Percentiles rank a stretch among this genome's conserved stretches.
phyloP scores from a whole-genome alignment of 176 grass and related monocot genomes.

The Oryza glumipatula region DNA sequence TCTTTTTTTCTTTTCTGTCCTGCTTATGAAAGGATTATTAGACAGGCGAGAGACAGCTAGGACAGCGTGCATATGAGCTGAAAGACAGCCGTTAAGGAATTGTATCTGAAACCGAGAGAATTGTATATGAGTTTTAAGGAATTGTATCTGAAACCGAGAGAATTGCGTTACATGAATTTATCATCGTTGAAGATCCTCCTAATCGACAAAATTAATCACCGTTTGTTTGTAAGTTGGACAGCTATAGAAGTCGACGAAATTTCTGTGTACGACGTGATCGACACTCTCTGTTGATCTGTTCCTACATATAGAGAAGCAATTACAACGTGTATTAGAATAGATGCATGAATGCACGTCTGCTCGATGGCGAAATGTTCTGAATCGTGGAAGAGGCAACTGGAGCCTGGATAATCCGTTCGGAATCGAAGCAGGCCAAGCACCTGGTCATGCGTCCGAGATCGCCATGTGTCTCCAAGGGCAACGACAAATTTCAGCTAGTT shows the following conservation, averaged over 20 bases:
- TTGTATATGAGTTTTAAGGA: too few relatives aligned
- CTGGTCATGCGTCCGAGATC: neutral
- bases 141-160: too few relatives aligned
- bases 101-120: too few relatives aligned
- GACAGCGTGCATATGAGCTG: neutral
- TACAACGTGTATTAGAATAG: neutral
- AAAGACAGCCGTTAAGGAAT: neutral
- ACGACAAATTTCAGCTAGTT: neutral
- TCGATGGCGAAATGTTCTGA: neutral
- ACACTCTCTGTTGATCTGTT: conserved; percentile 1
- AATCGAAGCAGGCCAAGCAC: neutral
- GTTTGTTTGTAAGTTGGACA: too few relatives aligned
- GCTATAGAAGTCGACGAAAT: neutral
- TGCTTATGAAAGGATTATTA: conserved; percentile 1
- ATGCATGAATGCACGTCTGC: conserved; percentile 10
- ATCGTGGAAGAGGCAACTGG: neutral
- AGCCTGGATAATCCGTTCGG: neutral
- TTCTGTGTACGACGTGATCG: conserved; percentile 6
- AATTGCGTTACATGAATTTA: neutral
- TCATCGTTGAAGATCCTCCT: neutral
- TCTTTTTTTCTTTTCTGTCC: neutral
- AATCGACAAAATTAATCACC: neutral
- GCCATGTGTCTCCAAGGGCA: neutral
- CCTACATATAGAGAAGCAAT: neutral
- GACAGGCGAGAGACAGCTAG: conserved; percentile 20